Conservation (phyloP, 345 rosid species). For the Citrus glauca region DNA sequence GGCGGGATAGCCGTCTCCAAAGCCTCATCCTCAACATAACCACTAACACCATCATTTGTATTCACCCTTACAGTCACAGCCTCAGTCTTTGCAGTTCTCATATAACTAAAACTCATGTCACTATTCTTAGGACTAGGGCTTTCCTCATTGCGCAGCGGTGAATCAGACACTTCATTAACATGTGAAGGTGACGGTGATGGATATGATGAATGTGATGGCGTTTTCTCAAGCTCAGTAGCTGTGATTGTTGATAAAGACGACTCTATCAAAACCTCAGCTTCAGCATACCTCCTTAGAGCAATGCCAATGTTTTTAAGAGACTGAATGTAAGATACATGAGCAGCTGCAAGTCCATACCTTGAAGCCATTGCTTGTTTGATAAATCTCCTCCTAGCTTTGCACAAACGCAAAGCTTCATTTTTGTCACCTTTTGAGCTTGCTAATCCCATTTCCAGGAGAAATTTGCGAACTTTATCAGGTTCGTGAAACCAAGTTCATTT, state of each 20-base stretch:
- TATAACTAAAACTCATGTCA: constrained; percentile 43
- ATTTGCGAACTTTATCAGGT: constrained; percentile 12
- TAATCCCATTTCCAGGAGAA: constrained; percentile 56
- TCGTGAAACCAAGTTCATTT: constrained; percentile 22
- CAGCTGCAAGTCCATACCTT: constrained; percentile 78
- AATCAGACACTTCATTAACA: constrained; percentile 46
- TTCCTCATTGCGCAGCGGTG: constrained; percentile 51
- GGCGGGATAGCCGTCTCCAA: constrained; percentile 39
- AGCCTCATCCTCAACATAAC: constrained; percentile 41
- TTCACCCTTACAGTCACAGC: constrained; percentile 55
- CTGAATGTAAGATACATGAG: constrained; percentile 78
- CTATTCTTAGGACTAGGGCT: constrained; percentile 17
- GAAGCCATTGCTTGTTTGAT: constrained; percentile 75
- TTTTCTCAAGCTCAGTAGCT: constrained; percentile 70
- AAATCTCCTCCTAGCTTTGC: constrained; percentile 72
- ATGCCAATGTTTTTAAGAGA: constrained; percentile 74
- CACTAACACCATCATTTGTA: constrained; percentile 28
- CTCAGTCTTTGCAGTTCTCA: constrained; percentile 36
- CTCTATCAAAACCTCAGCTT: constrained; percentile 56
- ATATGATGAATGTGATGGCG: constrained; percentile 75
- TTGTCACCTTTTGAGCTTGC: constrained; percentile 60
- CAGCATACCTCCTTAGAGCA: constrained; percentile 75
- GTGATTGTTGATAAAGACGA: constrained; percentile 68
- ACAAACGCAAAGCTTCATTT: constrained; percentile 58
- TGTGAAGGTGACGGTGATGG: constrained; percentile 68